Evolutionary conservation across 2,329 filamentous ascomycete species (phyloP).

Genomic region (Emergomyces africanus): DNA sequence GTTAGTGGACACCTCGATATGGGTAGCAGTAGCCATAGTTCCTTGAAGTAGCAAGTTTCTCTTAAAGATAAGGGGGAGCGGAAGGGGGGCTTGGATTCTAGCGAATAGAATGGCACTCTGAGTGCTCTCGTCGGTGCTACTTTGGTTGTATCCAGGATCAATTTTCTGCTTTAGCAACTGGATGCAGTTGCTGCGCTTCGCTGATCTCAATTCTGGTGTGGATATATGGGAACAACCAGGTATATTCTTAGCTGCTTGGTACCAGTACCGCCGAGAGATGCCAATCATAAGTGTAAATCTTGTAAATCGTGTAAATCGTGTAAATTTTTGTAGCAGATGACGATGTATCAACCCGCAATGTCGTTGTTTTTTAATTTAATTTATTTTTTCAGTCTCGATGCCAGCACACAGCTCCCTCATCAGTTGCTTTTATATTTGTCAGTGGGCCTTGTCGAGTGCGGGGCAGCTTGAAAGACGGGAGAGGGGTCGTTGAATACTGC

Average conservation of each 20-base stretch:
- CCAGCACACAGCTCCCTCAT: not conserved
- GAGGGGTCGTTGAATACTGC: not conserved
- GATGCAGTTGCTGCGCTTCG: not conserved
- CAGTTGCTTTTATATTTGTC: not conserved
- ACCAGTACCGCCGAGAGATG: not conserved
- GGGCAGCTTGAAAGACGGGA: not conserved
- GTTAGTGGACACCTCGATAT: slow-evolving; percentile 32
- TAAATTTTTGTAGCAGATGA: not conserved
- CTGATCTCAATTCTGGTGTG: not conserved
- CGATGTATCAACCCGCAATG: not conserved
- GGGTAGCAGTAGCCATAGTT: slow-evolving; percentile 38
- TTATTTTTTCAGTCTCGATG: not conserved
- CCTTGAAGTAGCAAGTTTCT: not conserved
- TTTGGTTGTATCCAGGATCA: not conserved
- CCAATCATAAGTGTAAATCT: not conserved
- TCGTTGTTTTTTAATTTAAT: not conserved
- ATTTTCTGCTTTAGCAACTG: not conserved
- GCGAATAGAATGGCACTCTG: not conserved
- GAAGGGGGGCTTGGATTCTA: not conserved
- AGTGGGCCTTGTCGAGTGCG: not conserved
- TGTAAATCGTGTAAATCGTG: not conserved
- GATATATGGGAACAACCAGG: not conserved
- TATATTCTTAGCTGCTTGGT: not conserved
- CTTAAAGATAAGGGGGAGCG: not conserved
- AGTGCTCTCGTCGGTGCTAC: not conserved